Percentiles rank a stretch among this genome's conserved stretches.
Evolutionary conservation across 192 early-diverging fungal genomes (phyloP).

Genomic region (Coemansia sp.): DNA sequence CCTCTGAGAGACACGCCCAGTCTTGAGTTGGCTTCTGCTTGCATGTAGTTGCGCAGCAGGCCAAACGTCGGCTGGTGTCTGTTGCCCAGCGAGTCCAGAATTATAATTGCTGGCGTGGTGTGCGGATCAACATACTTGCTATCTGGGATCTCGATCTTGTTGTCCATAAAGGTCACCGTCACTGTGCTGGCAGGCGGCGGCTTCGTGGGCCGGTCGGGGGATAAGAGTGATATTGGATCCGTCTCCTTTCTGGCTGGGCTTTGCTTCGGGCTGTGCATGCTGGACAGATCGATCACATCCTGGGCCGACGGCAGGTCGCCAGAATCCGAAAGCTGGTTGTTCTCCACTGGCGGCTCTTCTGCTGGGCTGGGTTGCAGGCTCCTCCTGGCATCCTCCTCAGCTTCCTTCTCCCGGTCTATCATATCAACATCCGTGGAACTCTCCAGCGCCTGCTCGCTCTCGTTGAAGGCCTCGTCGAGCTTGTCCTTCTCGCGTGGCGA

Average conservation of each 20-base stretch:
- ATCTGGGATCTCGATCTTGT: conserved; percentile 10
- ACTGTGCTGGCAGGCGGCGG: background rate
- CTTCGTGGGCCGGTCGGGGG: background rate
- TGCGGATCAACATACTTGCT: conserved; percentile 25
- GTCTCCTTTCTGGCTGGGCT: background rate
- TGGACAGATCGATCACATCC: conserved; percentile 20
- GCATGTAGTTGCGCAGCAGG: conserved; percentile 55
- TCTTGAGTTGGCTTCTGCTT: conserved; percentile 55
- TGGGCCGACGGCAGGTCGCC: background rate
- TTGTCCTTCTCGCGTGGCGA: background rate
- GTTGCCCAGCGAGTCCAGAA: conserved; percentile 50
- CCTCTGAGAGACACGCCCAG: conserved; percentile 45
- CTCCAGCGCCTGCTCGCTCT: background rate
- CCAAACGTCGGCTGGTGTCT: conserved; percentile 36
- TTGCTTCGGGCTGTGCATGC: background rate
- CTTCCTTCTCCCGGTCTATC: background rate
- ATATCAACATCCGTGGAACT: background rate
- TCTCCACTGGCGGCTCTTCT: background rate
- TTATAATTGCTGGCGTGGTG: conserved; percentile 28
- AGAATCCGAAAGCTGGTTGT: background rate
- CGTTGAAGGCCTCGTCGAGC: background rate
- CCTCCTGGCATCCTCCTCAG: background rate
- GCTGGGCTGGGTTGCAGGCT: background rate
- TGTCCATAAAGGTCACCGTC: conserved; percentile 18
- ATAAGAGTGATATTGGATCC: background rate